Evolutionary conservation across 2,329 filamentous ascomycete species (phyloP).

Genomic region (Pseudogymnoascus sp.): DNA sequence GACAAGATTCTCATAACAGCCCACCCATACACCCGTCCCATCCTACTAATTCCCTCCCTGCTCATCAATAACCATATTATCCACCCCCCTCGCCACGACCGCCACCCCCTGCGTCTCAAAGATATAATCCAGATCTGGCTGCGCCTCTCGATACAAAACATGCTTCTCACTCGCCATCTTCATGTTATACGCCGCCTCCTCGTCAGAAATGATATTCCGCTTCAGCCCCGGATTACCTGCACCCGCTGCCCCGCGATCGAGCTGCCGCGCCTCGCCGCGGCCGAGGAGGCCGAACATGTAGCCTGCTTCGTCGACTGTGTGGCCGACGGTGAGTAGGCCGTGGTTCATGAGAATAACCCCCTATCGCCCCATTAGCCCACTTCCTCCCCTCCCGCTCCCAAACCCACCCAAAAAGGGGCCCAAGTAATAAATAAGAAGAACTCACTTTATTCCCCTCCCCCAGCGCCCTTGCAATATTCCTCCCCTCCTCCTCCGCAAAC

Average conservation of each 20-base stretch:
- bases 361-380: conserved; percentile 21
- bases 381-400: neutral
- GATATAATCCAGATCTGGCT: conserved; percentile 42
- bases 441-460: conserved; percentile 44
- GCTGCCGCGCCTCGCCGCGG: too few species aligned
- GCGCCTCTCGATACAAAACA: conserved; percentile 40
- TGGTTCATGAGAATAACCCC: conserved; percentile 65
- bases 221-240: conserved; percentile 39
- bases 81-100: conserved; percentile 27
- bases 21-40: neutral
- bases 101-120: conserved; percentile 35
- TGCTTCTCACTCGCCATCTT: conserved; percentile 42
- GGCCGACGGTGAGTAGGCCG: conserved; percentile 63
- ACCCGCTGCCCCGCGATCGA: too few species aligned
- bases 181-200: conserved; percentile 48
- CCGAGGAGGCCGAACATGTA: conserved; percentile 65
- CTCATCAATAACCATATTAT: conserved; percentile 24
- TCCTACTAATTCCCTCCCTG: neutral
- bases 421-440: neutral
- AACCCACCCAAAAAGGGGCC: neutral
- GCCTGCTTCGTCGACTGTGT: conserved; percentile 67
- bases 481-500: conserved; percentile 56
- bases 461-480: conserved; percentile 55
- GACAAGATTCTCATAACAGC: neutral
- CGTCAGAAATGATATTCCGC: conserved; percentile 49